Evolutionary conservation across 352 stramenopile species (phyloP).

Genomic region (Pilasporangium apinafurcum): DNA sequence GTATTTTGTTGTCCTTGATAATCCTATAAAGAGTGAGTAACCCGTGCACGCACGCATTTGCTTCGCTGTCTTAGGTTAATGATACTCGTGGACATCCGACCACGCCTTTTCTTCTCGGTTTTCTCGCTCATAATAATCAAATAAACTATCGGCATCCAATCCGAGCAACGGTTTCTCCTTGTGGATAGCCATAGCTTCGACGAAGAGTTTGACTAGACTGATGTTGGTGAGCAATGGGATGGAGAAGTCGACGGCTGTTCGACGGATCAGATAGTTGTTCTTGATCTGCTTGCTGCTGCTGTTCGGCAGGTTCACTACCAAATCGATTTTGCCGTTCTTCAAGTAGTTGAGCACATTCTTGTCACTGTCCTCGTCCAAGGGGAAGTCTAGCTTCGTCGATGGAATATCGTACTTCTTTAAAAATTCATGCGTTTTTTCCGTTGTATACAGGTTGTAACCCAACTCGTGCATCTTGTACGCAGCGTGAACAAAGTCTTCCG

Average conservation of each 20-base stretch:
- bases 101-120: conserved; percentile 86
- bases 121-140: conserved; percentile 97
- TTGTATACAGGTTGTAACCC: conserved; percentile 94
- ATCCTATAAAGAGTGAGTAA: not conserved
- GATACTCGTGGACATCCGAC: conserved; percentile 94
- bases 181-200: conserved; percentile 90
- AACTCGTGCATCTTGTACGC: conserved; percentile 94
- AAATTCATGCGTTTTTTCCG: conserved; percentile 89
- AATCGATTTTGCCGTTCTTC: conserved; percentile 92
- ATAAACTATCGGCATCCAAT: conserved; percentile 93
- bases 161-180: conserved; percentile 90
- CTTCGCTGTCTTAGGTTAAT: conserved; percentile 62
- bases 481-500: conserved; percentile 94
- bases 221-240: conserved; percentile 91
- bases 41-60: too few relatives aligned
- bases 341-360: conserved; percentile 88
- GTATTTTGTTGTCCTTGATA: conserved; percentile 1
- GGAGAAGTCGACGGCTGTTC: conserved; percentile 90
- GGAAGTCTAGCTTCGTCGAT: conserved; percentile 81
- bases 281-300: conserved; percentile 82
- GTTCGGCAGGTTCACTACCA: conserved; percentile 92
- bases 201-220: conserved; percentile 90
- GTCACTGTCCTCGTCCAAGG: conserved; percentile 54
- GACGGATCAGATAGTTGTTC: conserved; percentile 92
- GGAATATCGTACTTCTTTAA: conserved; percentile 85